Conservation (phyloP, 2,329 filamentous ascomycete genomes). For the Phyllosticta ampelicida region DNA sequence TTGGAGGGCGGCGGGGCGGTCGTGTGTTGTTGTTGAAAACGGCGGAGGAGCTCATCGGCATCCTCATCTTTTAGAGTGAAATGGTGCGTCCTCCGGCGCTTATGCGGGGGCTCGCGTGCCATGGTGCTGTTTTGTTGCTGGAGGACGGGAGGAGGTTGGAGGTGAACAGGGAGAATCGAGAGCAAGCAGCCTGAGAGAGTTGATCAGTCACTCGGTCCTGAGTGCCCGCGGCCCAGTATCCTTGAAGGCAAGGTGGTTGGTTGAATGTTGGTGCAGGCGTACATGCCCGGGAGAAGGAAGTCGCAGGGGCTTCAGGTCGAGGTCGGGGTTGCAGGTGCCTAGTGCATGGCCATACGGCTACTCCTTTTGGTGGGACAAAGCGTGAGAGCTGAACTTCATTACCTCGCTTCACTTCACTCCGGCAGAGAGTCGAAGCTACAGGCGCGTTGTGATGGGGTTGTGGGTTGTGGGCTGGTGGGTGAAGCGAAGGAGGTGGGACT, state of each 20-base stretch:
- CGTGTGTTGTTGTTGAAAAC: neutral
- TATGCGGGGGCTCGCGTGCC: neutral
- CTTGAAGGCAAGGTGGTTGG: no score
- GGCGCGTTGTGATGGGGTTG: no score
- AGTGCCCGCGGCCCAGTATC: neutral
- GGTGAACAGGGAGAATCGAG: no score
- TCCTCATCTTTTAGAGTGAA: neutral
- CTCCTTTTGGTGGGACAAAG: no score
- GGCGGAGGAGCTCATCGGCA: neutral
- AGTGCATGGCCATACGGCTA: neutral
- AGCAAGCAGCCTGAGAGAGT: neutral
- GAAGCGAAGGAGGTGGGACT: no score
- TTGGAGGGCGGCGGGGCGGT: neutral
- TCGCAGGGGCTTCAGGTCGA: neutral
- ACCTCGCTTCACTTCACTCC: no score
- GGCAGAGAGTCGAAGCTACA: no score
- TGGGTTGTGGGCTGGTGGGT: no score
- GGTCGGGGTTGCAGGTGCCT: neutral
- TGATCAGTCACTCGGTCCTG: neutral
- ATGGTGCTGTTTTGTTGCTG: neutral
- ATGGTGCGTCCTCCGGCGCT: neutral
- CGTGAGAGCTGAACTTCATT: no score
- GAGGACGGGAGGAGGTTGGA: neutral
- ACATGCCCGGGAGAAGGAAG: neutral
- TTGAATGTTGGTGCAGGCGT: neutral